A percentile compares a stretch with the other conserved stretches of the same genome.
Evolutionary conservation across 495 filamentous ascomycete species (phyloP).

Genomic region (Aspergillus conjunctus): DNA sequence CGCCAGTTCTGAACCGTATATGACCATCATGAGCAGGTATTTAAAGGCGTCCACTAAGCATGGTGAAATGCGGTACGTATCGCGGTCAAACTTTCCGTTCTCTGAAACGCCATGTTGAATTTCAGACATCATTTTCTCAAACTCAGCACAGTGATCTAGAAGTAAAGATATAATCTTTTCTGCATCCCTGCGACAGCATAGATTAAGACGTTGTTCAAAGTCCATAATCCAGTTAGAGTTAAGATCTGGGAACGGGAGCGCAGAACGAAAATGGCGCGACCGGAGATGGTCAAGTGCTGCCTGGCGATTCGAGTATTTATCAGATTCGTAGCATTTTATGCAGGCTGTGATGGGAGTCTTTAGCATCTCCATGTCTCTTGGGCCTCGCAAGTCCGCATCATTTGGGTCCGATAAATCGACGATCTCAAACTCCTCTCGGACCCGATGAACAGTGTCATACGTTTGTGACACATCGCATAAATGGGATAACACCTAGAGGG

Average conservation of each 20-base stretch:
- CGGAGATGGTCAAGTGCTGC: slow-evolving; percentile 6
- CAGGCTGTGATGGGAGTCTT: neutral
- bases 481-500: neutral
- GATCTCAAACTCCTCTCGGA: neutral
- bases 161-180: neutral
- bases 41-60: slow-evolving; percentile 1
- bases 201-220: neutral
- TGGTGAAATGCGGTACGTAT: neutral
- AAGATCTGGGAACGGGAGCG: neutral
- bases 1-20: neutral
- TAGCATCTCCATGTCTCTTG: neutral
- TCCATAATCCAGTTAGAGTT: slow-evolving; percentile 1
- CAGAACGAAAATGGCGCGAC: neutral
- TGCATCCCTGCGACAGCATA: neutral
- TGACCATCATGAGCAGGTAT: slow-evolving; percentile 6
- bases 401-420: neutral
- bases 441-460: neutral
- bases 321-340: slow-evolving; percentile 1
- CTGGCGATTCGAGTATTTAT: slow-evolving; percentile 1
- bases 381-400: neutral
- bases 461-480: neutral
- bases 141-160: neutral
- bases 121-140: neutral
- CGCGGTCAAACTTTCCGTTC: slow-evolving; percentile 5
- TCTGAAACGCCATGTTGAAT: slow-evolving; percentile 7